Evolutionary conservation across 305 asterid genomes (phyloP).

Genomic region (Galium porrigens): DNA sequence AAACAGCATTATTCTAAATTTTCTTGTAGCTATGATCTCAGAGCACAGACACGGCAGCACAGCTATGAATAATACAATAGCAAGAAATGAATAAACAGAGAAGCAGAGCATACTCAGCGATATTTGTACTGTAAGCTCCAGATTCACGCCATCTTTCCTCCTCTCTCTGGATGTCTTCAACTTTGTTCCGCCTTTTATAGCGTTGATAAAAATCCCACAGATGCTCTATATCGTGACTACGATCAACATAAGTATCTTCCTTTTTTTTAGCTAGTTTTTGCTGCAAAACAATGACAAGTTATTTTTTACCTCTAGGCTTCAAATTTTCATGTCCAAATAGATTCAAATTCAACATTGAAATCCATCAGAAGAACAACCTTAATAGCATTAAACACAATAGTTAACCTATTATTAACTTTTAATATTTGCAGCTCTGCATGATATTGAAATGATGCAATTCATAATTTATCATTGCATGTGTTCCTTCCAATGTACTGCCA

Average conservation of each 20-base stretch:
- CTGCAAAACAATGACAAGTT: conserved; percentile 28
- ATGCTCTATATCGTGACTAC: conserved; percentile 66
- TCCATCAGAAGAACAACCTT: neutral
- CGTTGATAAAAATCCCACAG: conserved; percentile 83
- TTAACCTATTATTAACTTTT: neutral
- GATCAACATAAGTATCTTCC: conserved; percentile 68
- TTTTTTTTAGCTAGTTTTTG: conserved; percentile 84
- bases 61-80: conserved; percentile 12
- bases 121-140: conserved; percentile 53
- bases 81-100: conserved; percentile 9
- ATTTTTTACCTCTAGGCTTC: neutral
- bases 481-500: neutral
- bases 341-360: neutral
- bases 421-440: neutral
- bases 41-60: neutral
- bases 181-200: conserved; percentile 68
- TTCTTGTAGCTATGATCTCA: neutral
- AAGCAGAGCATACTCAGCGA: conserved; percentile 52
- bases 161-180: conserved; percentile 78
- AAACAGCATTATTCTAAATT: neutral
- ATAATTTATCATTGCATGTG: neutral
- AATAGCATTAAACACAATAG: neutral
- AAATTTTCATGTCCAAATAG: neutral
- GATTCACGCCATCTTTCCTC: conserved; percentile 84
- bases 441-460: neutral